A percentile compares a stretch with the other conserved stretches of the same genome.
Evolutionary conservation across 768 basidiomycete genomes (phyloP).

Genomic region (Suillus sp.): DNA sequence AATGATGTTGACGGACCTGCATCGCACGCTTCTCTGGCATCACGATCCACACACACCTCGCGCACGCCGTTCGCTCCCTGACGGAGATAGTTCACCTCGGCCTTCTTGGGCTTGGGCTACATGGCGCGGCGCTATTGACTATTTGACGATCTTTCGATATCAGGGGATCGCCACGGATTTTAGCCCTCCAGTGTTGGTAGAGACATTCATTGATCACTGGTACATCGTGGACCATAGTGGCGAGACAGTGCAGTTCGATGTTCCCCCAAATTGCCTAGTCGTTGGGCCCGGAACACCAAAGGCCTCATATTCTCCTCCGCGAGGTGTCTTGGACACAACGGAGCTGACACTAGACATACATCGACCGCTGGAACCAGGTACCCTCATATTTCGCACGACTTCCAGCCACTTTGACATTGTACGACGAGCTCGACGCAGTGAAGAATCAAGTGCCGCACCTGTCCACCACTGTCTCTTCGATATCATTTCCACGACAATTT

Average conservation of each 20-base stretch:
- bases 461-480: not conserved
- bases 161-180: constrained; percentile 4
- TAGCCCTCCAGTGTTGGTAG: constrained; percentile 15
- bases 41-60: constrained; percentile 18
- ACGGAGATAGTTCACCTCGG: not conserved
- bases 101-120: constrained; percentile 32
- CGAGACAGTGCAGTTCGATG: constrained; percentile 18
- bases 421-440: not conserved
- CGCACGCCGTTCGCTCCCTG: constrained; percentile 15
- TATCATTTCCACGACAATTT: not conserved
- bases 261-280: constrained; percentile 7
- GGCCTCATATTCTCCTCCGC: not conserved
- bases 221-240: constrained; percentile 19
- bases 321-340: not conserved
- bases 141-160: too few relatives aligned
- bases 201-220: constrained; percentile 24
- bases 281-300: too few relatives aligned
- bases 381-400: constrained; percentile 1
- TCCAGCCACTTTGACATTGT: not conserved
- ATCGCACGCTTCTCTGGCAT: constrained; percentile 27
- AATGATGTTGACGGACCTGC: constrained; percentile 13
- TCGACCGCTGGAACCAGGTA: not conserved
- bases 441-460: not conserved
- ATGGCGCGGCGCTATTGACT: constrained; percentile 23
- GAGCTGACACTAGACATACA: not conserved